Conservation (phyloP, 345 rosid genomes). For the Citrus unshiu region DNA sequence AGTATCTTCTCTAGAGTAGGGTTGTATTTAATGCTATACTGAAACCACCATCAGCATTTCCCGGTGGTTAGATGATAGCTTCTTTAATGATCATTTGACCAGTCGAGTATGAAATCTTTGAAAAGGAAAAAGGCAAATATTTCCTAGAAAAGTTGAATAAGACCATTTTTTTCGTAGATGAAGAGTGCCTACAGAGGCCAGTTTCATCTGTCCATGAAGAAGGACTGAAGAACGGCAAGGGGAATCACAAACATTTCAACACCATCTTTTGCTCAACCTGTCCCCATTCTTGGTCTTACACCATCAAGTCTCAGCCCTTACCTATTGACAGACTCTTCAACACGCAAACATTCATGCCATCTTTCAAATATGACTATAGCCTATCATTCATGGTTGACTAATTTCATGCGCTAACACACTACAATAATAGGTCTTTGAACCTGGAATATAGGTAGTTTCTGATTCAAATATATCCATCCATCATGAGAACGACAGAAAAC, state of each 20-base stretch:
- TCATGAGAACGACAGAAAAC: neutral
- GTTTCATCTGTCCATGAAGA: neutral
- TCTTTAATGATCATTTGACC: neutral
- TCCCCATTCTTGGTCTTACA: too few relatives aligned
- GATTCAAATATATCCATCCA: neutral
- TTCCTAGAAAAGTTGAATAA: neutral
- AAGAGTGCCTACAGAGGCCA: neutral
- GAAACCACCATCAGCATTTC: neutral
- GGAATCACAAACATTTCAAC: neutral
- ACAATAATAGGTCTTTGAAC: neutral
- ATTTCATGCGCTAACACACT: neutral
- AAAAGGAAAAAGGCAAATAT: neutral
- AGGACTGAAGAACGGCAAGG: neutral
- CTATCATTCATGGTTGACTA: too few relatives aligned
- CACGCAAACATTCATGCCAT: neutral
- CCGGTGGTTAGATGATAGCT: neutral
- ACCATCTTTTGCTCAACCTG: neutral
- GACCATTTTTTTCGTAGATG: neutral
- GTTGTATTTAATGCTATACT: neutral
- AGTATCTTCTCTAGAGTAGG: neutral
- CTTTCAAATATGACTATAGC: neutral
- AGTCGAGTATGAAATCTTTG: neutral
- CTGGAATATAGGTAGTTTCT: neutral
- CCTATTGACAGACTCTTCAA: neutral
- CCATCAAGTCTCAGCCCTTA: neutral